Percentiles rank a stretch among this genome's conserved stretches.
phyloP scores from a whole-genome alignment of 257 asterid species.

The Jaltomata sinuosa region DNA sequence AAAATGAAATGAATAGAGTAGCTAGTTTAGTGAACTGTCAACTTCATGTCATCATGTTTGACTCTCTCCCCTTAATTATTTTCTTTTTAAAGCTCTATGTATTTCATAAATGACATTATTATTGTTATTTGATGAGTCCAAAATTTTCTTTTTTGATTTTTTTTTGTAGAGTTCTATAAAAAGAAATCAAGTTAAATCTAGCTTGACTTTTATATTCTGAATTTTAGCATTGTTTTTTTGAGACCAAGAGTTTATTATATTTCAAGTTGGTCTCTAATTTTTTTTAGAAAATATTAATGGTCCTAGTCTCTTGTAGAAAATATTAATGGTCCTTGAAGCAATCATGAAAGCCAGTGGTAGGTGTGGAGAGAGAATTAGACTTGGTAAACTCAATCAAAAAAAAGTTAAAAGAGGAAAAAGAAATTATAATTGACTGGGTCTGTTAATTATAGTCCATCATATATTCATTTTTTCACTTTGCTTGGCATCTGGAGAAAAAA shows the following conservation, averaged over 20 bases:
- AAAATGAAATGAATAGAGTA: too few species aligned
- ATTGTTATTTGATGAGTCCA: neutral
- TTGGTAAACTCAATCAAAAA: constrained; percentile 25
- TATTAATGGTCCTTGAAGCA: constrained; percentile 25
- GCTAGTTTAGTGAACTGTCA: too few species aligned
- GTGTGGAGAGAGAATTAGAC: constrained; percentile 21
- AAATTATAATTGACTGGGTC: neutral
- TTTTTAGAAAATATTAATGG: constrained; percentile 8
- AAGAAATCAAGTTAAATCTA: neutral
- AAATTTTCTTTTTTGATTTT: neutral
- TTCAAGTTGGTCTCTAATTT: neutral
- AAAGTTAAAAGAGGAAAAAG: neutral
- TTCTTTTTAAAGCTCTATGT: neutral
- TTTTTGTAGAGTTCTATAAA: neutral
- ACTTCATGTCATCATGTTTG: too few species aligned
- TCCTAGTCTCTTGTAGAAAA: constrained; percentile 3
- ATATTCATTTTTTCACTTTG: neutral
- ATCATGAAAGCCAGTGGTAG: constrained; percentile 30
- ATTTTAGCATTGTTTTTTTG: neutral
- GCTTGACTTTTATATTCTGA: neutral
- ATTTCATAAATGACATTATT: neutral
- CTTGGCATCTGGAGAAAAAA: neutral
- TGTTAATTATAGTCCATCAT: neutral
- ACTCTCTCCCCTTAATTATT: neutral
- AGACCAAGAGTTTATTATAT: neutral